Base-by-base conservation (phyloP, 441 rosid genomes). In the Pelargonium australe region DNA sequence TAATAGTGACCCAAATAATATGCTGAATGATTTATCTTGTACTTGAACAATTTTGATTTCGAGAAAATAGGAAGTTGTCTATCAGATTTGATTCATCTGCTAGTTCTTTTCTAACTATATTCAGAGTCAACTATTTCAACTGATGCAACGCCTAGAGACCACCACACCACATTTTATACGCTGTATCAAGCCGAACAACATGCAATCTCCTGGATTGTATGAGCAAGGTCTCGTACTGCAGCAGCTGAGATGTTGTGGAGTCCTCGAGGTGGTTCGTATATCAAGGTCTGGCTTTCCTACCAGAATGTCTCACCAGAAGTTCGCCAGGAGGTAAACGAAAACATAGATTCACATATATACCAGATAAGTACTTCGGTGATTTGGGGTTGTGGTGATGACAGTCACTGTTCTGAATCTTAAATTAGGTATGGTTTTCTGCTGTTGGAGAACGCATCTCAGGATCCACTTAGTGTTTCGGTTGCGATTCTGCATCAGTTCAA, bases 221-320 rank as follows among this genome's bases (percentile, higher is more conserved):
- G 93, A 89, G 73, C 99, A 95, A 82, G 91, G 91, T 47, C 94
- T 95, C 51, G 90, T 92, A 64, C 75, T 95, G 79, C 99, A 92
- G 84, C 99, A 90, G 82, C 79, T 95, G 81, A 84, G 97, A 80
- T 95, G 99, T 74, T 95, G 99, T 71, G 99, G 99, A 63, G 98
- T 95, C 77, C 83, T 95, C 10, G 99, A 95, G 83, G 98, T 95
- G 16, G 99, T 95, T 79, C 95, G 99, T 43, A 90, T 95, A 69
- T 95, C 99, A 16, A 86, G 99, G 72, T 92, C 94, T 71, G 99
- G 99, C 66, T 95, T 87, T 81, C 99, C 99, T 72, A 95, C 99
- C 28, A 89, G 98, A 86, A 81, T 95, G 93, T 81, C 95, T 67
- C 99, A 92, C 77, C 95, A 92, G 80, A 95, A 95, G 84, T 92